Percentiles rank a stretch among this genome's conserved stretches.
Conservation (phyloP, 2,329 filamentous ascomycete species). For the Zasmidium citrigriseum region DNA sequence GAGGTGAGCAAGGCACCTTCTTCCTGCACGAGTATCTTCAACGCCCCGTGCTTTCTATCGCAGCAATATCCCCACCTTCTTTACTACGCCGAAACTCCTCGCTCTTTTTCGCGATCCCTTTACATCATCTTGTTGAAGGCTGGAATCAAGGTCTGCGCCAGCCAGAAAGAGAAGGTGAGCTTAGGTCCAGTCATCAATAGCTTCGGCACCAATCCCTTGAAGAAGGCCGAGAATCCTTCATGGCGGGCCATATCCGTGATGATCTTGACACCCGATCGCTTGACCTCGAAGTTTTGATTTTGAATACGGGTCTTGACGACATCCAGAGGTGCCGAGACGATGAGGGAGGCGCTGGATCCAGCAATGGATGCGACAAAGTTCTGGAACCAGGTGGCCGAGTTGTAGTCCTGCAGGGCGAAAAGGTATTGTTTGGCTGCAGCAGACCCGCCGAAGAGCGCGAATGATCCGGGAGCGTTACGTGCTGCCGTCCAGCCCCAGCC, state of each 20-base stretch:
- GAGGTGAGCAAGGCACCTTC: not conserved
- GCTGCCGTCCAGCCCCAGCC: slow-evolving; percentile 98
- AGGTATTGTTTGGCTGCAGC: slow-evolving; percentile 97
- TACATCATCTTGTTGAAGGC: slow-evolving; percentile 74
- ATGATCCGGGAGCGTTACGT: slow-evolving; percentile 93
- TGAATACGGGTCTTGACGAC: slow-evolving; percentile 99
- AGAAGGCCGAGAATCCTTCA: slow-evolving; percentile 84
- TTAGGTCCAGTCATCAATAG: slow-evolving; percentile 98
- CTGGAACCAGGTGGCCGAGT: slow-evolving; percentile 88
- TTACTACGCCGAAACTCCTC: not conserved
- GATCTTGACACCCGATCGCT: slow-evolving; percentile 90
- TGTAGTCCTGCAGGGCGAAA: slow-evolving; percentile 89
- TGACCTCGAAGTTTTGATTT: slow-evolving; percentile 98
- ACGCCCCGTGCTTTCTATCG: not conserved
- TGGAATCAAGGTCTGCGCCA: slow-evolving; percentile 96
- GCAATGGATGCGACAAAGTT: slow-evolving; percentile 97
- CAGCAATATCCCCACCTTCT: not conserved
- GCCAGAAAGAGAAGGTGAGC: slow-evolving; percentile 99
- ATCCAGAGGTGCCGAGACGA: slow-evolving; percentile 94
- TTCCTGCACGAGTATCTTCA: not conserved
- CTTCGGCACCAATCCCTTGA: slow-evolving; percentile 97
- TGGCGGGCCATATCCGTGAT: slow-evolving; percentile 89
- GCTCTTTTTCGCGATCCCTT: slow-evolving; percentile 1
- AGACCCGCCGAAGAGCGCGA: slow-evolving; percentile 96
- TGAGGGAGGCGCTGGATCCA: slow-evolving; percentile 89